Base-by-base conservation (phyloP, 2,329 filamentous ascomycete genomes). In the Aspergillus fumigatus region DNA sequence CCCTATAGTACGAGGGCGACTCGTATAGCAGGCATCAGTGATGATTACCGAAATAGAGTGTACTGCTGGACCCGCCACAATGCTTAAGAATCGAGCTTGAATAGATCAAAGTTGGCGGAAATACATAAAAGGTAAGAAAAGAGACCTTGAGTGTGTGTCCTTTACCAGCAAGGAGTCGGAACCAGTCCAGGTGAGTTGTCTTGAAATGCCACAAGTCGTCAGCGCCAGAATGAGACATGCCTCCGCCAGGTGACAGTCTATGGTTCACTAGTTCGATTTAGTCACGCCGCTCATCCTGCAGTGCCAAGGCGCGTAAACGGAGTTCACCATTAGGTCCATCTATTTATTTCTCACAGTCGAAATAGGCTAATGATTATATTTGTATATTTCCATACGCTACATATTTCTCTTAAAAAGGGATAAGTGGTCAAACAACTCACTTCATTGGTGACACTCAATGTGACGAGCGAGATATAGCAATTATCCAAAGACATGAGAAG, bases 131-230 rank as follows among this genome's bases (percentile, higher is more conserved):
- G 10, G 21, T n/a, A 25, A 45, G 14, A 26, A 11, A 32, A 25
- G 21, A 25, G 19, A 4, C 27, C 21, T 4, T 17, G 8, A 55
- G 19, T 51, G 43, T n/a, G 40, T 50, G 23, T 59, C 59, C 62
- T 60, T 62, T 59, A 50, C 62, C 61, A 64, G 62, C 60, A 63
- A 65, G 62, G 59, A 63, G 55, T 54, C 57, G 58, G 59, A 61
- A n/a, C 61, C 62, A 63, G 61, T 53, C 43, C 55, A 64, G 55
- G 55, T 52, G 56, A 47, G 51, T 56, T 58, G 48, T 49, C 56
- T 54, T 49, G 51, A 40, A 48, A 50, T 53, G 35, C 38, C 23
- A 50, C 23, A 47, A 25, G 43, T 47, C 23, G 43, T 47, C 43
- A 7, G 21, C 26, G 43, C 21, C 21, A 47, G 11, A 25, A 47